Percentiles rank a stretch among this genome's conserved stretches.
phyloP scores from a whole-genome alignment of 129 eudicot genomes.

The Chrysanthemum makinoi region DNA sequence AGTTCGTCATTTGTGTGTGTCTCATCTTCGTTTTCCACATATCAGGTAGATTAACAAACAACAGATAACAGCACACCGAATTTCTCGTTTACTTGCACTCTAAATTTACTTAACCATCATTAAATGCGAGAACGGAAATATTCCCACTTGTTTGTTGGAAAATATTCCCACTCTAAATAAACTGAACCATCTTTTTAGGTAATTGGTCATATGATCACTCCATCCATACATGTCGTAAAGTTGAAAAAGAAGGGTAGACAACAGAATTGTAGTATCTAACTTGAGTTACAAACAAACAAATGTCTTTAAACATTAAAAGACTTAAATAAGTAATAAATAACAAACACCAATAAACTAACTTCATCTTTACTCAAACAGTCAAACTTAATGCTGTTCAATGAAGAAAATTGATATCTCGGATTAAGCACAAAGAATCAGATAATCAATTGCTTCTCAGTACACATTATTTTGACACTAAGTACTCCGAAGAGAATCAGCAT shows the following conservation, averaged over 20 bases:
- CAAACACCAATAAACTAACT: neutral
- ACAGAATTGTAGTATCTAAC: conserved; percentile 5
- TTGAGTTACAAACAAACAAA: conserved; percentile 15
- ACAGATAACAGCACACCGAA: neutral
- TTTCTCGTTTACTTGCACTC: neutral
- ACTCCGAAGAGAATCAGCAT: neutral
- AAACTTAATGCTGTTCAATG: neutral
- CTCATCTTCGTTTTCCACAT: neutral
- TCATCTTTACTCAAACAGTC: conserved; percentile 17
- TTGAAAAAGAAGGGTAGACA: conserved; percentile 15
- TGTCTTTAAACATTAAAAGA: conserved; percentile 12
- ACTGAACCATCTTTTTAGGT: neutral
- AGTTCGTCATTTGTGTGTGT: neutral
- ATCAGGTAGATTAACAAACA: neutral
- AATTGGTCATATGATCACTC: conserved; percentile 8
- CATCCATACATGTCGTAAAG: conserved; percentile 16
- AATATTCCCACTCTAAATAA: neutral
- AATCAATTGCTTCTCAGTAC: neutral
- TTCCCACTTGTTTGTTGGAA: neutral
- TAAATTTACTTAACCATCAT: conserved; percentile 1
- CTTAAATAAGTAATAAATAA: no score
- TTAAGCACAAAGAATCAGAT: neutral
- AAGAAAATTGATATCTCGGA: neutral
- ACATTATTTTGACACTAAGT: neutral
- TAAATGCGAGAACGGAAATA: neutral